Conservation (phyloP, 371 early-diverging fungal species). For the Blastocladiella emersonii region DNA sequence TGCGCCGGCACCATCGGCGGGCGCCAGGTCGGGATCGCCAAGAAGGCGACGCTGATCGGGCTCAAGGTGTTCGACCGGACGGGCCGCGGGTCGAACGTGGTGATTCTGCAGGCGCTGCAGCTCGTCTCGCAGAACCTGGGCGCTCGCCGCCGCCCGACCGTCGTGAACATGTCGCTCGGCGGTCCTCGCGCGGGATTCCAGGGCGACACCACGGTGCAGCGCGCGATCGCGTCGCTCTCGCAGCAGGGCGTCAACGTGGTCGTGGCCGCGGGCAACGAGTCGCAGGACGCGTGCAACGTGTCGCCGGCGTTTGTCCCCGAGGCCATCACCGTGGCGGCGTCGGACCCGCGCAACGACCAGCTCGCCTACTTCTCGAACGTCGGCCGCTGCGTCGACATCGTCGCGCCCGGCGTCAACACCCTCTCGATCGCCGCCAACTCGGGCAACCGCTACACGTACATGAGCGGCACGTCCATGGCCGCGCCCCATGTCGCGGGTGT, state of each 20-base stretch:
- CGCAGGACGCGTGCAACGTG: conserved; percentile 26
- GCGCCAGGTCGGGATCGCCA: conserved; percentile 50
- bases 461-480: conserved; percentile 1
- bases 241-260: conserved; percentile 16
- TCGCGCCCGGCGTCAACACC: not conserved
- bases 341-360: not conserved
- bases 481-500: conserved; percentile 2
- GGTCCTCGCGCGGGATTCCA: conserved; percentile 8
- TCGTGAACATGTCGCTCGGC: conserved; percentile 12
- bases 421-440: not conserved
- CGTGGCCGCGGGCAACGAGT: conserved; percentile 40
- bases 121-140: not conserved
- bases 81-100: conserved; percentile 6
- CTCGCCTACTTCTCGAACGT: not conserved
- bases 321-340: not conserved
- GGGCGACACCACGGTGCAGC: not conserved
- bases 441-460: no score
- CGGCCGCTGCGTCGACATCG: not conserved
- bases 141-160: not conserved
- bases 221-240: conserved; percentile 8
- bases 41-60: conserved; percentile 44
- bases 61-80: conserved; percentile 40
- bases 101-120: not conserved
- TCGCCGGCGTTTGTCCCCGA: not conserved
- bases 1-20: conserved; percentile 67